Evolutionary conservation across 495 filamentous ascomycete species (phyloP), one percentile per base, ranked within the genome.

Genomic region (Lasiosphaeria miniovina): DNA sequence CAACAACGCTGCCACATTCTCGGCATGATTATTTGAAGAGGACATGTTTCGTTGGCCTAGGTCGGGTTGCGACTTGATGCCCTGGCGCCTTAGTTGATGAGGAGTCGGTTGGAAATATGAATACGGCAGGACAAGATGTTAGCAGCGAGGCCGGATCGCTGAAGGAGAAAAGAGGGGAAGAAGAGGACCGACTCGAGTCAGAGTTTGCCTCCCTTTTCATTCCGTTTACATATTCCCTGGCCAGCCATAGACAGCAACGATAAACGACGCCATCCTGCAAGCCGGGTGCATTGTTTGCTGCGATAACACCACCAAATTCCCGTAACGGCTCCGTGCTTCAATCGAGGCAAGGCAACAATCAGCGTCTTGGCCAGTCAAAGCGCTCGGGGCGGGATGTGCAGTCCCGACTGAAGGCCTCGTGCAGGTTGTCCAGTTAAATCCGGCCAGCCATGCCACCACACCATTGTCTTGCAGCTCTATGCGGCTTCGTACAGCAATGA

Each of bases 1-100:
- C 6, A 61, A 50, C 34, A 61, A 53, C 5, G 33, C 31, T 33
- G 40, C 36, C 6, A 56, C 41, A 8, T 50, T 34, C 53, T 55
- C 15, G 10, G 41, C 59, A 17, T 61, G 52, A 24, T 56, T 40
- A 15, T 33, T 14, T 4, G 55, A 15, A 38, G 10, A 12, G 31
- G 36, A 36, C 53, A 55, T 55, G 3, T 45, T 33, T 12, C 11
- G 9, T n/a, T 32, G 4, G 0, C 1, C 5, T 34, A n/a, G 15
- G 6, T 56, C 0, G 5, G 6, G 17, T 34, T 10, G 38, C 4
- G 38, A 31, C 4, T 36, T 36, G 31, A 15, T 52, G 31, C 34
- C 24, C 24, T 24, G 24, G 24, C 24, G 24, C 24, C 24, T 24
- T 24, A 24, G 24, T 24, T 24, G 24, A 24, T 24, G 24, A 24